Evolutionary conservation across 345 rosid species (phyloP).

Genomic region (Linum lewisii): DNA sequence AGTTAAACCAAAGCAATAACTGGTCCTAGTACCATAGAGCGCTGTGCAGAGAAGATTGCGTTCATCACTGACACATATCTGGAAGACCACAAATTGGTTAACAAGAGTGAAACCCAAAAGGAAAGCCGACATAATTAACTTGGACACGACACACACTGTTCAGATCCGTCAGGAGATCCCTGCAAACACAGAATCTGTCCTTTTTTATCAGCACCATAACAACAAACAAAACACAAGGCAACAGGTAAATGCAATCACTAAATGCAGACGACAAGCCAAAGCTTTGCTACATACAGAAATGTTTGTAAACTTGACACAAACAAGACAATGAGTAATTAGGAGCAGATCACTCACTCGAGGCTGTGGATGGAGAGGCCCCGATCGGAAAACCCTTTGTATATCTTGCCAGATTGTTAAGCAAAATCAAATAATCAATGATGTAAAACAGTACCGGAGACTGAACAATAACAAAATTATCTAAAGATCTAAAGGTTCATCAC

Average conservation of each 20-base stretch:
- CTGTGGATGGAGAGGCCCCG: constrained; percentile 72
- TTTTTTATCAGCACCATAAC: constrained; percentile 15
- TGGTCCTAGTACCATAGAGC: constrained; percentile 47
- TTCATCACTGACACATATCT: constrained; percentile 98
- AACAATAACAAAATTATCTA: neutral
- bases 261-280: neutral
- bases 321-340: neutral
- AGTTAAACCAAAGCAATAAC: neutral
- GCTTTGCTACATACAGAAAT: neutral
- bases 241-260: neutral
- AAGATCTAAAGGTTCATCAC: neutral
- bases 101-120: constrained; percentile 12
- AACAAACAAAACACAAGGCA: neutral
- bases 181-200: constrained; percentile 90
- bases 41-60: constrained; percentile 90
- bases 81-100: constrained; percentile 20
- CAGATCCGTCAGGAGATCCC: constrained; percentile 96
- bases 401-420: constrained; percentile 30
- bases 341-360: constrained; percentile 56
- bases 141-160: constrained; percentile 56
- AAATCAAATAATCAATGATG: constrained; percentile 30
- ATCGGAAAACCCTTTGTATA: constrained; percentile 75
- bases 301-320: neutral
- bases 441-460: neutral
- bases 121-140: constrained; percentile 1